phyloP scores from a whole-genome alignment of 345 rosid species.

The Populus alba region DNA sequence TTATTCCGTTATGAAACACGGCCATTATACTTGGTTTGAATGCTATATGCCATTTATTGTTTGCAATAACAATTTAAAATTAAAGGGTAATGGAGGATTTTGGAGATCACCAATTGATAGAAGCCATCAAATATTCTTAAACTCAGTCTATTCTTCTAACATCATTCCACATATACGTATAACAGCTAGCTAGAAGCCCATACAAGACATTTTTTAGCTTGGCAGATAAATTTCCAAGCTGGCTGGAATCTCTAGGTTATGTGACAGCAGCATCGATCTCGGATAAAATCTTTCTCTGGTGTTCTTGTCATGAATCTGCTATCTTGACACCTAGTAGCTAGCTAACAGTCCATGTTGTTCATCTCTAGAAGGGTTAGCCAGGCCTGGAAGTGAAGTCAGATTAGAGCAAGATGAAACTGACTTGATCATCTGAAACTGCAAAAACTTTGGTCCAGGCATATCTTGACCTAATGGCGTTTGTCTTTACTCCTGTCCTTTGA shows the following conservation, averaged over 20 bases:
- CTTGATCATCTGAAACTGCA: not conserved
- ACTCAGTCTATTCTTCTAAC: not conserved
- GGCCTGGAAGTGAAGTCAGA: not conserved
- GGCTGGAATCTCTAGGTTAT: not conserved
- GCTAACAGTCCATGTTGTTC: not conserved
- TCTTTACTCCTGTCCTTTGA: conserved; percentile 13
- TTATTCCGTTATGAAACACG: too few species aligned
- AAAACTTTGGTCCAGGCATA: not conserved
- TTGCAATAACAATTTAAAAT: not conserved
- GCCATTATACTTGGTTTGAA: too few species aligned
- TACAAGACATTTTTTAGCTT: not conserved
- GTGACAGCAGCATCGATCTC: not conserved
- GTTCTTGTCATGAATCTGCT: not conserved
- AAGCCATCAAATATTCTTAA: not conserved
- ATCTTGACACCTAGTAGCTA: not conserved
- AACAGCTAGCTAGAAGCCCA: not conserved
- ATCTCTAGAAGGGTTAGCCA: not conserved
- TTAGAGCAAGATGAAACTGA: not conserved
- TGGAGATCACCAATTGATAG: not conserved
- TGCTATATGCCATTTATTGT: not conserved
- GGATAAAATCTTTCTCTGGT: not conserved
- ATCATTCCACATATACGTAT: not conserved
- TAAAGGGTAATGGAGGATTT: not conserved
- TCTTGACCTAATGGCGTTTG: conserved; percentile 5
- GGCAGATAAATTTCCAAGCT: not conserved